Percentiles rank a stretch among this genome's conserved stretches.
Evolutionary conservation across 108 stramenopile genomes (phyloP).

Genomic region (Cyclotella kingstonii): DNA sequence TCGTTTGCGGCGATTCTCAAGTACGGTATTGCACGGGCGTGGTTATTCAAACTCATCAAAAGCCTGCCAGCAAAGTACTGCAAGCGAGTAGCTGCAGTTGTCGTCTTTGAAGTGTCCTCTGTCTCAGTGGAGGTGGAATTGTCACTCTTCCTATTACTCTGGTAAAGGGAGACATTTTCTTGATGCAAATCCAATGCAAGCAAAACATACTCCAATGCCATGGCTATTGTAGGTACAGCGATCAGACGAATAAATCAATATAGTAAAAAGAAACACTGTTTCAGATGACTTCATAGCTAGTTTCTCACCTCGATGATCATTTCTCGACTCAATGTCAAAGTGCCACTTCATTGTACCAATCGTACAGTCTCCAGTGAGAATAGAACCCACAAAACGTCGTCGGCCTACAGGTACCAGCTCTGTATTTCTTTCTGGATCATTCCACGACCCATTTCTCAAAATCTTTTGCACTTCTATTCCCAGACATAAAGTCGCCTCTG

Average conservation of each 20-base stretch:
- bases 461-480: conserved; percentile 37
- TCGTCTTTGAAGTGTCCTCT: conserved; percentile 9
- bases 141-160: conserved; percentile 6
- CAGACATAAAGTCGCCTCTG: conserved; percentile 60
- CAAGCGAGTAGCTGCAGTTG: conserved; percentile 50
- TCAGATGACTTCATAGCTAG: not conserved
- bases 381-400: conserved; percentile 55
- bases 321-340: conserved; percentile 47
- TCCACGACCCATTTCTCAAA: conserved; percentile 1
- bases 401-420: conserved; percentile 15
- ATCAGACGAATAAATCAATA: not conserved
- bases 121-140: not conserved
- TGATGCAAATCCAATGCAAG: conserved; percentile 64
- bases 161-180: conserved; percentile 21
- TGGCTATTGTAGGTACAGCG: conserved; percentile 8
- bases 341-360: conserved; percentile 25
- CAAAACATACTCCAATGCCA: conserved; percentile 57
- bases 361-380: conserved; percentile 31
- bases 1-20: conserved; percentile 52
- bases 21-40: conserved; percentile 50
- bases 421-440: conserved; percentile 1
- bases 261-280: not conserved
- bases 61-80: conserved; percentile 79
- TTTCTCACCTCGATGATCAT: conserved; percentile 55
- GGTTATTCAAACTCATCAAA: conserved; percentile 46